A percentile compares a stretch with the other conserved stretches of the same genome.
Evolutionary conservation across 352 stramenopile genomes (phyloP).

Genomic region (Globisporangium takayamanum): DNA sequence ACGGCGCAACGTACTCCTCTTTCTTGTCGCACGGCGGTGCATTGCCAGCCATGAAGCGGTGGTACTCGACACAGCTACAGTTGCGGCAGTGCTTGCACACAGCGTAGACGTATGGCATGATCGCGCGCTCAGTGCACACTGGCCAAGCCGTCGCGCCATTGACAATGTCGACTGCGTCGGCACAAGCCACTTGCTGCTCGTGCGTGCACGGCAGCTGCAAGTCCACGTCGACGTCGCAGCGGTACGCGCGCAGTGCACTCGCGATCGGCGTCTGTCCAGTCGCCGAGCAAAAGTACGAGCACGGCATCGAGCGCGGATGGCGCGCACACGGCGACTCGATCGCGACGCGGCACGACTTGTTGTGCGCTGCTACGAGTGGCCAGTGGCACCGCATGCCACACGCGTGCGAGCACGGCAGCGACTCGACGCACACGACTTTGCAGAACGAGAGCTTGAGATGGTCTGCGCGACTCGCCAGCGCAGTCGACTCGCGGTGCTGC

Average conservation of each 20-base stretch:
- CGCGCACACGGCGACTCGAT: conserved; percentile 61
- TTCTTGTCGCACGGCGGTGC: conserved; percentile 44
- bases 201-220: conserved; percentile 65
- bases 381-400: conserved; percentile 73
- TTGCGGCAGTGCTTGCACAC: conserved; percentile 59
- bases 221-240: conserved; percentile 46
- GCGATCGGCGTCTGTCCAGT: conserved; percentile 21
- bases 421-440: conserved; percentile 46
- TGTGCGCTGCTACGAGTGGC: conserved; percentile 49
- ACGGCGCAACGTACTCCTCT: conserved; percentile 58
- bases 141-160: conserved; percentile 29
- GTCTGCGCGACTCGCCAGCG: conserved; percentile 23
- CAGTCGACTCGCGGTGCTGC: conserved; percentile 39
- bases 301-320: conserved; percentile 47
- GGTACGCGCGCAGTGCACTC: conserved; percentile 40
- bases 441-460: conserved; percentile 75
- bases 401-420: conserved; percentile 55
- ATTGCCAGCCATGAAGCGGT: conserved; percentile 32
- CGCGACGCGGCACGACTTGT: conserved; percentile 39
- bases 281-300: conserved; percentile 33
- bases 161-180: conserved; percentile 34
- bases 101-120: conserved; percentile 59
- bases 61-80: conserved; percentile 64
- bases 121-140: conserved; percentile 44
- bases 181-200: conserved; percentile 42